These are phyloP conservation scores for Cyclanthera cordifolia DNA, from an alignment of 306 rosid genomes.

Conservation along the genomic window DNA sequence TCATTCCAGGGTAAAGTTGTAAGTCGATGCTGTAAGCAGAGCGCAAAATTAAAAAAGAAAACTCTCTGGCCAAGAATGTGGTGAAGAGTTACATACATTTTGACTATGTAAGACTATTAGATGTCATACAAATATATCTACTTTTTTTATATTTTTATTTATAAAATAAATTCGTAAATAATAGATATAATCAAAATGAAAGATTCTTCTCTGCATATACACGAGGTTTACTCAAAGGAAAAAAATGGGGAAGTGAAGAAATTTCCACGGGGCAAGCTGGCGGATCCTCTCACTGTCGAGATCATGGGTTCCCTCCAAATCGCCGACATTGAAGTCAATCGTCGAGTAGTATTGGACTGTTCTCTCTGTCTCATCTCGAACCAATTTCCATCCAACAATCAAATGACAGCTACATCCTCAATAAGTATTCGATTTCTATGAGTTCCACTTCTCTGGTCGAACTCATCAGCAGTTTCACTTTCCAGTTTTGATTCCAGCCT, in stretches of 20 bases:
- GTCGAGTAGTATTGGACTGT: not conserved
- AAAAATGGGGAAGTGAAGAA: not conserved
- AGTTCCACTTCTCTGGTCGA: not conserved
- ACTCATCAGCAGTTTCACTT: not conserved
- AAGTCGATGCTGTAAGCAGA: not conserved
- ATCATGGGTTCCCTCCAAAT: not conserved
- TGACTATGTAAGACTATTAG: too few relatives aligned
- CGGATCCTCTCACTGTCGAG: not conserved
- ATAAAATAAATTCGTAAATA: too few relatives aligned
- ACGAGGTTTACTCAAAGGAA: too few relatives aligned
- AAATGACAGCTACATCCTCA: not conserved
- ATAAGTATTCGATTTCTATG: not conserved
- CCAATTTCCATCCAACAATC: not conserved
- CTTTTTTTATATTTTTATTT: too few relatives aligned
- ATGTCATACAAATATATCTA: too few relatives aligned
- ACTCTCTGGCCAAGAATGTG: too few relatives aligned
- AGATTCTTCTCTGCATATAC: too few relatives aligned
- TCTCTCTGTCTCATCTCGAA: not conserved
- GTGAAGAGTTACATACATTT: too few relatives aligned
- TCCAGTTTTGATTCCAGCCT: not conserved
- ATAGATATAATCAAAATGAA: too few relatives aligned
- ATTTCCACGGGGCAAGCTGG: not conserved
- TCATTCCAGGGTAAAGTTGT: not conserved
- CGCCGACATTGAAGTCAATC: constrained; percentile 2
- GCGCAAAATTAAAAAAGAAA: not conserved